Evolutionary conservation across 208 protist genomes (phyloP).

Genomic region (Crithidia fasciculata): DNA sequence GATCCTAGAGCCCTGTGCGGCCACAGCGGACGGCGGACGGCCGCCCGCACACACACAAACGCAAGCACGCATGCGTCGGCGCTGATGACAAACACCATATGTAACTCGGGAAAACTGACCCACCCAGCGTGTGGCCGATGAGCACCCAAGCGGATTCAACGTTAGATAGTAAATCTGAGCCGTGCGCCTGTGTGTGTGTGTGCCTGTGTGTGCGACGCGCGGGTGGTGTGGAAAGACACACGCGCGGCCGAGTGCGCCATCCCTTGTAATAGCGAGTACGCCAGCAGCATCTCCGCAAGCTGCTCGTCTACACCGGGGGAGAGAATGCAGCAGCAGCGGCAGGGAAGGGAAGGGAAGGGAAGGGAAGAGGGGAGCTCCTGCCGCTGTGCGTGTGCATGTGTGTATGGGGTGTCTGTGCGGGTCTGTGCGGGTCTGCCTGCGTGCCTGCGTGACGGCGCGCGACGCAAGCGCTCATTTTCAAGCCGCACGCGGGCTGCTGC

Average conservation of each 20-base stretch:
- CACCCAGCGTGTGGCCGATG: constrained; percentile 25
- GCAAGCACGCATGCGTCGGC: neutral
- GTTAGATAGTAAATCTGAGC: constrained; percentile 72
- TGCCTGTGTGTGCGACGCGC: neutral
- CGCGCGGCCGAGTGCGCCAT: constrained; percentile 12
- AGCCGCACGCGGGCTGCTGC: constrained; percentile 28
- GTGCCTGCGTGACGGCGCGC: neutral
- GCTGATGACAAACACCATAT: constrained; percentile 37
- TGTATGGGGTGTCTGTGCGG: too few species aligned
- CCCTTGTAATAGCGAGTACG: constrained; percentile 40
- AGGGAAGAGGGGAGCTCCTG: too few species aligned
- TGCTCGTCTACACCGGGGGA: constrained; percentile 51
- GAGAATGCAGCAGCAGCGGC: constrained; percentile 6
- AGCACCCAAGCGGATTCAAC: constrained; percentile 76
- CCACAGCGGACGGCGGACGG: neutral
- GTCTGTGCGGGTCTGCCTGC: too few species aligned
- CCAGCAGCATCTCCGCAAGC: constrained; percentile 43
- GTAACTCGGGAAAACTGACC: constrained; percentile 67
- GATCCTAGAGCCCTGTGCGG: neutral
- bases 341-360: too few species aligned
- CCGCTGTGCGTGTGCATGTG: too few species aligned
- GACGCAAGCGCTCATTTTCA: constrained; percentile 35
- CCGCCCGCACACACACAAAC: too few species aligned
- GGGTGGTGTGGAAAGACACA: too few species aligned
- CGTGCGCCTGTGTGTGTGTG: constrained; percentile 53